These are phyloP conservation scores for Globisporangium ultimum DNA, from an alignment of 352 stramenopile species.

Conservation along the genomic window DNA sequence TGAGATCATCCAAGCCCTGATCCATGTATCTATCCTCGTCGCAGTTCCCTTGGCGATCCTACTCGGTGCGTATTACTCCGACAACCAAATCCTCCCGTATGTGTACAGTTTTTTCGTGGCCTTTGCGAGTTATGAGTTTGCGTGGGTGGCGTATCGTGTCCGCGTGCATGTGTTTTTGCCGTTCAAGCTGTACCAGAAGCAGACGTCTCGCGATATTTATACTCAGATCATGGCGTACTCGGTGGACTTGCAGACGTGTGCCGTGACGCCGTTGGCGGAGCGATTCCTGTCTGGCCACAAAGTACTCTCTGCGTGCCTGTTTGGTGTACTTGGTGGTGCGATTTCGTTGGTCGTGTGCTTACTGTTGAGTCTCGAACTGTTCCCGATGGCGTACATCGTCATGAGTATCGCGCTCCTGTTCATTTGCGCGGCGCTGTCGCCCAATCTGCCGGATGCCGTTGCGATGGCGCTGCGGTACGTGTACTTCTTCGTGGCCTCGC, in stretches of 20 bases:
- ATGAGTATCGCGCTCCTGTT: constrained; percentile 36
- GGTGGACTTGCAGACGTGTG: constrained; percentile 50
- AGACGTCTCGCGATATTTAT: constrained; percentile 66
- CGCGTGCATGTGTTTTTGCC: constrained; percentile 50
- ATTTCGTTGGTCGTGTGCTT: constrained; percentile 4
- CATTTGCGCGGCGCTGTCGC: constrained; percentile 31
- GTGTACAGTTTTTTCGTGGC: constrained; percentile 41
- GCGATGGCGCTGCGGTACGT: constrained; percentile 40
- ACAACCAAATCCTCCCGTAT: constrained; percentile 44
- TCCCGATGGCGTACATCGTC: constrained; percentile 27
- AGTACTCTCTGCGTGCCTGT: constrained; percentile 17
- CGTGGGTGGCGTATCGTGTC: constrained; percentile 58
- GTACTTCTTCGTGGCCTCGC: constrained; percentile 49
- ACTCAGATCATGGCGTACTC: constrained; percentile 68
- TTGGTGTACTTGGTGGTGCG: constrained; percentile 14
- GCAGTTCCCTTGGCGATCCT: constrained; percentile 27
- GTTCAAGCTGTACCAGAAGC: constrained; percentile 67
- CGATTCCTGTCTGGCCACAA: constrained; percentile 30
- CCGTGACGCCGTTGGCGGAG: constrained; percentile 46
- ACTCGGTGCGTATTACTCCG: constrained; percentile 27
- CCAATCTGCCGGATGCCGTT: constrained; percentile 41
- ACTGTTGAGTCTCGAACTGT: background rate
- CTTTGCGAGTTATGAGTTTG: constrained; percentile 49
- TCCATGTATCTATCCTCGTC: constrained; percentile 37
- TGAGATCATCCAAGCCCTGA: constrained; percentile 20